phyloP scores from a whole-genome alignment of 768 basidiomycete genomes.

The Termitomyces sp. region DNA sequence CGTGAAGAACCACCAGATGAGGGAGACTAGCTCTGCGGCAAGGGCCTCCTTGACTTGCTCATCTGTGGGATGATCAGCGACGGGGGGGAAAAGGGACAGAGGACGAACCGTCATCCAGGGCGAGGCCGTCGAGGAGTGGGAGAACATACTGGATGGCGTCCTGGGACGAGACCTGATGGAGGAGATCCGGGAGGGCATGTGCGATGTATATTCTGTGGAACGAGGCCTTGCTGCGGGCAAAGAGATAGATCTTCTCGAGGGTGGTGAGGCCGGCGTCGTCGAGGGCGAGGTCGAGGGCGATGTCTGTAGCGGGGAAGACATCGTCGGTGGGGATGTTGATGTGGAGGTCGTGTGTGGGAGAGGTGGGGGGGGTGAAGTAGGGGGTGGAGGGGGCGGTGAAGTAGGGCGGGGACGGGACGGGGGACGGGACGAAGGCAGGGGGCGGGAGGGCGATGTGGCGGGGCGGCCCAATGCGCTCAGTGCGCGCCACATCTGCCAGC shows the following conservation, averaged over 20 bases:
- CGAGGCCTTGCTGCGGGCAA: slow-evolving; percentile 70
- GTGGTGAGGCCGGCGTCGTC: slow-evolving; percentile 79
- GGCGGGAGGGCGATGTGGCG: slow-evolving; percentile 32
- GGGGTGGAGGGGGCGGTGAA: slow-evolving; percentile 48
- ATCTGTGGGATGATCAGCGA: slow-evolving; percentile 41
- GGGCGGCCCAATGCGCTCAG: slow-evolving; percentile 9
- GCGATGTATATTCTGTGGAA: slow-evolving; percentile 76
- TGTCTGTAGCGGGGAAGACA: slow-evolving; percentile 34
- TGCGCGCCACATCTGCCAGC: not conserved
- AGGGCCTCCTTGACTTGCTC: slow-evolving; percentile 88
- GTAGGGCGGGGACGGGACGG: slow-evolving; percentile 37
- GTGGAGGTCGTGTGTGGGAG: slow-evolving; percentile 29
- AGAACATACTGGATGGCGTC: slow-evolving; percentile 94
- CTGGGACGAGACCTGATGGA: slow-evolving; percentile 72
- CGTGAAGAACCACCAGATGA: slow-evolving; percentile 94
- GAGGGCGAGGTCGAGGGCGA: slow-evolving; percentile 33
- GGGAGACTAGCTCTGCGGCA: slow-evolving; percentile 69
- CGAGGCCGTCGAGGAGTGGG: slow-evolving; percentile 82
- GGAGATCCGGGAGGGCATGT: slow-evolving; percentile 75
- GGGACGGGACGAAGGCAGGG: slow-evolving; percentile 20
- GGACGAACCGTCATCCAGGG: slow-evolving; percentile 74
- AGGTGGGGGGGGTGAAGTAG: slow-evolving; percentile 36
- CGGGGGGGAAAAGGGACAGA: slow-evolving; percentile 5
- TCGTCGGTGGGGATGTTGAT: slow-evolving; percentile 22
- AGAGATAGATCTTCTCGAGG: slow-evolving; percentile 91